A percentile compares a stretch with the other conserved stretches of the same genome.
Conservation (phyloP, 1,139 yeast species). For the Blastobotrys malaysiensis region DNA sequence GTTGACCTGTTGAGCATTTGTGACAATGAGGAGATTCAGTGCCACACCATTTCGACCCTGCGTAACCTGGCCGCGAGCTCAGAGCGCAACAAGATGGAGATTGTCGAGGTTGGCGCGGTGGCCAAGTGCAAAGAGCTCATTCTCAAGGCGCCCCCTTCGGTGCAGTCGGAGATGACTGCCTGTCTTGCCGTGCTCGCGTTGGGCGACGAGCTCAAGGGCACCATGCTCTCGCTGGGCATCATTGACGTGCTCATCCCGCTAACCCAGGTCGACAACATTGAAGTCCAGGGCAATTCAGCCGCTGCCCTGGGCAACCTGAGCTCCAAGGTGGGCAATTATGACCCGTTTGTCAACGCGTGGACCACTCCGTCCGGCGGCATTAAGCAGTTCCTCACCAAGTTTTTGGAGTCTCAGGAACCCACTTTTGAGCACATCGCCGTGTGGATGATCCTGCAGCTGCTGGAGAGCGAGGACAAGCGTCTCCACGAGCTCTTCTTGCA, state of each 20-base stretch:
- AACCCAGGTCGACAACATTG: conserved; percentile 82
- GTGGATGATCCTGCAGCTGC: conserved; percentile 91
- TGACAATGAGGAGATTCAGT: conserved; percentile 92
- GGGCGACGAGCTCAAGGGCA: conserved; percentile 90
- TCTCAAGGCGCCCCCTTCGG: conserved; percentile 74
- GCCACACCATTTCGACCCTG: conserved; percentile 94
- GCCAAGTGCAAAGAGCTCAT: conserved; percentile 88
- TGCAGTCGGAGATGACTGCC: conserved; percentile 94
- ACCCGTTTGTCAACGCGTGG: conserved; percentile 78
- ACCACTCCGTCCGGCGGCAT: conserved; percentile 78
- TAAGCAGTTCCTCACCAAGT: conserved; percentile 73
- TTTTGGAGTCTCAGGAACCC: conserved; percentile 80
- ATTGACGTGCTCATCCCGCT: conserved; percentile 87
- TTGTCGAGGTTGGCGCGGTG: conserved; percentile 93
- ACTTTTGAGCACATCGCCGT: conserved; percentile 97
- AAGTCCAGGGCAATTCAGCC: conserved; percentile 97
- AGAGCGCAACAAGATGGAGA: conserved; percentile 86
- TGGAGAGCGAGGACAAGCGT: conserved; percentile 78
- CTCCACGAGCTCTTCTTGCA: conserved; percentile 39
- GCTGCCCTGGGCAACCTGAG: conserved; percentile 96
- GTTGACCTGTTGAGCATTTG: conserved; percentile 78
- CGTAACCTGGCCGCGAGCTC: conserved; percentile 94
- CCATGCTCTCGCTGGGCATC: conserved; percentile 76
- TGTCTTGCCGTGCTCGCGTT: conserved; percentile 94
- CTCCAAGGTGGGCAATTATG: conserved; percentile 80